These are phyloP conservation scores for Termitomyces bulborhizus DNA, from an alignment of 768 basidiomycete genomes.

Conservation along the genomic window DNA sequence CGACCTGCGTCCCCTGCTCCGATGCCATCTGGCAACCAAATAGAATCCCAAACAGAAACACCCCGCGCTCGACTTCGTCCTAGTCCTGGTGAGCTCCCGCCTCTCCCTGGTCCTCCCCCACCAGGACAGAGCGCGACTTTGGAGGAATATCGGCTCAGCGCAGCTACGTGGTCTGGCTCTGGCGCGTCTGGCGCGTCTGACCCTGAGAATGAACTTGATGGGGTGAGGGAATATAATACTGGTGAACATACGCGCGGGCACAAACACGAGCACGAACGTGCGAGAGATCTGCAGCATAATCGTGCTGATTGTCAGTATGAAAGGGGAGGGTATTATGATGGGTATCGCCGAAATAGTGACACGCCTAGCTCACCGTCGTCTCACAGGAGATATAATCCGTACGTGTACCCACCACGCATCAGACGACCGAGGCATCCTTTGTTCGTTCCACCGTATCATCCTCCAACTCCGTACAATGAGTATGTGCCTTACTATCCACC, in stretches of 20 bases:
- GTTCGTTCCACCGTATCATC: neutral
- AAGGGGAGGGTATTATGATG: neutral
- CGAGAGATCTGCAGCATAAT: conserved; percentile 1
- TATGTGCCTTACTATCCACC: neutral
- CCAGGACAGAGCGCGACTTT: no score
- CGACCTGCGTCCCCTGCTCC: no score
- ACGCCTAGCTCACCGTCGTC: neutral
- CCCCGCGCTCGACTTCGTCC: no score
- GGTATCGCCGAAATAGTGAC: neutral
- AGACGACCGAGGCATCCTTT: neutral
- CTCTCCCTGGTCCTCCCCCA: no score
- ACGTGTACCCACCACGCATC: neutral
- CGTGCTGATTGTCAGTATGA: neutral
- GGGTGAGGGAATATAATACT: neutral
- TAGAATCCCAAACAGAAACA: no score
- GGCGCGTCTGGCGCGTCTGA: conserved; percentile 3
- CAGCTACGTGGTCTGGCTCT: conserved; percentile 8
- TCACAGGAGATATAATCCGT: neutral
- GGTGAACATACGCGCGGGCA: neutral
- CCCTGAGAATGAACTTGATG: neutral
- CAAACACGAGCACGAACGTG: no score
- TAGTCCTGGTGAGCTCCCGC: no score
- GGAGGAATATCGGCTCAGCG: conserved; percentile 6
- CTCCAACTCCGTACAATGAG: neutral
- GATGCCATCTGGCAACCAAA: no score